These are phyloP conservation scores for Paraphaeosphaeria minitans DNA, from an alignment of 2,329 filamentous ascomycete species.

Conservation along the genomic window DNA sequence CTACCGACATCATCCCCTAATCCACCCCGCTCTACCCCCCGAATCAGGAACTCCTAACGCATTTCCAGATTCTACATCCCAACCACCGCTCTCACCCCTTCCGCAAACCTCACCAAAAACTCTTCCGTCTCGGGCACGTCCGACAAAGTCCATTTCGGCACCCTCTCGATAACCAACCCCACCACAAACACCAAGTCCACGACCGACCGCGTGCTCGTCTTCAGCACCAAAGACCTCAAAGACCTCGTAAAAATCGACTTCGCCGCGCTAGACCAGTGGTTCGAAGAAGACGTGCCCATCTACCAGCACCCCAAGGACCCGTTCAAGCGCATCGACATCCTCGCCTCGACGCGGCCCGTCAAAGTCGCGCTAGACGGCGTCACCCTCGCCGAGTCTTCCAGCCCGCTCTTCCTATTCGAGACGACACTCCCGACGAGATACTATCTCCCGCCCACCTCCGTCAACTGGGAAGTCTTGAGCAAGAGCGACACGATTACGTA, in stretches of 20 bases:
- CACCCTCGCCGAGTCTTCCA: conserved; percentile 52
- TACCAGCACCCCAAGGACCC: conserved; percentile 70
- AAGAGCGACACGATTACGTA: conserved; percentile 59
- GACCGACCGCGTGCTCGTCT: conserved; percentile 33
- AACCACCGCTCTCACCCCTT: conserved; percentile 20
- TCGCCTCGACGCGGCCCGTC: conserved; percentile 60
- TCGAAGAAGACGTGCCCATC: conserved; percentile 65
- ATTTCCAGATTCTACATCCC: conserved; percentile 35
- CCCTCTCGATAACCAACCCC: conserved; percentile 25
- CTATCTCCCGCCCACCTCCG: conserved; percentile 61
- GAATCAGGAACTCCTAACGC: neutral
- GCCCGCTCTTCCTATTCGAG: conserved; percentile 62
- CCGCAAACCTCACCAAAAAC: conserved; percentile 23
- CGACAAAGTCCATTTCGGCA: conserved; percentile 26
- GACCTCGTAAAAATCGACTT: conserved; percentile 42
- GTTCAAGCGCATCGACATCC: conserved; percentile 67
- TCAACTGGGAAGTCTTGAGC: conserved; percentile 54
- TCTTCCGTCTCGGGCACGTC: conserved; percentile 25
- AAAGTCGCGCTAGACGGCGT: conserved; percentile 56
- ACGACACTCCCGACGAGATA: conserved; percentile 64
- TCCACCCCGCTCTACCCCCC: neutral
- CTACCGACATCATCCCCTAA: no score
- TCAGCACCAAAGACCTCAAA: conserved; percentile 28
- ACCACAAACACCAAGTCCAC: conserved; percentile 17
- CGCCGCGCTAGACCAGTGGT: conserved; percentile 51